Evolutionary conservation across 352 stramenopile species (phyloP), one percentile per base, ranked within the genome.

Genomic region (Globisporangium camurandrum): DNA sequence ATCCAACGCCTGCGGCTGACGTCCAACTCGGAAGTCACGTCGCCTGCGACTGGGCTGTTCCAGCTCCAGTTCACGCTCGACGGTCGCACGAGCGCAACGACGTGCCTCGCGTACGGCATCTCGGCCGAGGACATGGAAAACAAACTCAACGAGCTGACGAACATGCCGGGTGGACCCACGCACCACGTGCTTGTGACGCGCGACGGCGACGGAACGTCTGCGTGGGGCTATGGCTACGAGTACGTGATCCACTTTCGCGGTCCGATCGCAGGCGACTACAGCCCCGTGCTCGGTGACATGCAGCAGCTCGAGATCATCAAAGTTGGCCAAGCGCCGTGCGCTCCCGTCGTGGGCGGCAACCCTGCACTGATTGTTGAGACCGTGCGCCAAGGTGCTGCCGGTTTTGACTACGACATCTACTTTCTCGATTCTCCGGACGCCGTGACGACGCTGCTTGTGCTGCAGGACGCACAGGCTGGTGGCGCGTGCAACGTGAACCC

Each of bases 151-250:
- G 40, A 54, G 4, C 46, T 95, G 42, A 59, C 40, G 40, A 83
- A 72, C 37, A 57, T 93, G 1, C 57, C 38, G 3, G 30, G 38
- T 0, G n/a, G n/a, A n/a, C 50, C 41, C 8, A 62, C 74, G 5
- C 11, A 70, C n/a, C 75, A 92, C 39, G 64, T 92, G 16, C 71
- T 74, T 27, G 79, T 91, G 0, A 87, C 77, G 6, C 71, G 79
- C 0, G 54, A 75, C 2, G 82, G 82, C 0, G 79, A 91, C 34
- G 82, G 79, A 0, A 61, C 70, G 11, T 69, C 82, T 0, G 49
- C 50, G 4, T 91, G 74, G 75, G 82, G 82, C 9, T 93, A 84
- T 51, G 82, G 82, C 0, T 93, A 83, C 48, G 73, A 91, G 52
- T 93, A 89, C 49, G 55, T 75, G 8, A 71, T 93, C 45, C 49